These are phyloP conservation scores for Pseudogymnoascus sp. DNA, from an alignment of 2,329 filamentous ascomycete species.

Conservation along the genomic window DNA sequence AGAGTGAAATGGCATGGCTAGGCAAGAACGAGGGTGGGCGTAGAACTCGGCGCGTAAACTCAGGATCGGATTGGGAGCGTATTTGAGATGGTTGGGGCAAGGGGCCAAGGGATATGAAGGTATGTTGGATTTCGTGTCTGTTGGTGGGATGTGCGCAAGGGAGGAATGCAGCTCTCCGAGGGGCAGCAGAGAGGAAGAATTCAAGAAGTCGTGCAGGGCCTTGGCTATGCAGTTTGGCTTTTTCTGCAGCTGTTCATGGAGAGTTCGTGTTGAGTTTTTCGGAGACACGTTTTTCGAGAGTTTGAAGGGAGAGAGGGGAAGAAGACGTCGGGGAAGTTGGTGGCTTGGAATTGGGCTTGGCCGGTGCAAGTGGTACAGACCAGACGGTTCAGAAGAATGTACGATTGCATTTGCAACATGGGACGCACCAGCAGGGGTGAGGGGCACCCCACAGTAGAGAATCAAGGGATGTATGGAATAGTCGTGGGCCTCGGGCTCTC, in stretches of 20 bases:
- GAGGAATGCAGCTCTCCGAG: not conserved
- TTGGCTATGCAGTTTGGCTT: not conserved
- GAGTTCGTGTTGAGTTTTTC: not conserved
- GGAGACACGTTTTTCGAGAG: not conserved
- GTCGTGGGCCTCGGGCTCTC: not conserved
- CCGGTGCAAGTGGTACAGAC: constrained; percentile 3
- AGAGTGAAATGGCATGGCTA: constrained; percentile 5
- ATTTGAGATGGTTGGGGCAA: not conserved
- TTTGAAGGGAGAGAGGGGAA: not conserved
- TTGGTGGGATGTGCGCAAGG: not conserved
- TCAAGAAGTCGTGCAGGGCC: not conserved
- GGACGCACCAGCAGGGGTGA: constrained; percentile 6
- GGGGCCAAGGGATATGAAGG: constrained; percentile 1
- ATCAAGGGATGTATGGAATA: constrained; percentile 1
- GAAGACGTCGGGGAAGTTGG: constrained; percentile 1
- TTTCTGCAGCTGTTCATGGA: constrained; percentile 1
- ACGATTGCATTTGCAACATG: constrained; percentile 6
- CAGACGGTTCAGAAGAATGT: constrained; percentile 2
- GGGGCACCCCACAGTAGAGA: constrained; percentile 1
- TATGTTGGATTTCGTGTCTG: constrained; percentile 4
- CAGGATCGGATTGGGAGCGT: not conserved
- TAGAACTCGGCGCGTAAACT: constrained; percentile 5
- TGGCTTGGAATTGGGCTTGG: constrained; percentile 5
- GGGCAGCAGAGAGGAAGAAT: not conserved
- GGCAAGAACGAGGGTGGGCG: not conserved